Base-by-base conservation (phyloP, 2,329 filamentous ascomycete genomes). In the Hypomyces rosellus region DNA sequence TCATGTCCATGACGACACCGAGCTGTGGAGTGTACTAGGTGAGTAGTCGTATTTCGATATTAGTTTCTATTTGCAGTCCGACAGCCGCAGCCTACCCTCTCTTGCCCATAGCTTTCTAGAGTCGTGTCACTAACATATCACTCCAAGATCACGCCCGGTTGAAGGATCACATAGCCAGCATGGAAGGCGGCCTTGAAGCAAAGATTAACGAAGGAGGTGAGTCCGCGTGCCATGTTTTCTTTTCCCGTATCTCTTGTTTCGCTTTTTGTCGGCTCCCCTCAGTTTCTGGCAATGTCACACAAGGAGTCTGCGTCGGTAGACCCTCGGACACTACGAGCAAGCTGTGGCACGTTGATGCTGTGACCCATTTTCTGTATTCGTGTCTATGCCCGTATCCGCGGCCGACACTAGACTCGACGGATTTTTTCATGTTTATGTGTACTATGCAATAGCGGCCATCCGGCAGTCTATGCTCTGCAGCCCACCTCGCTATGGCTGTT, bases 1-100 rank as follows among this genome's bases (percentile, higher is more conserved):
- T 25, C 88, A 96, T 66, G 89, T 95, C 49, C 91, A 96, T 64
- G 92, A 96, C 69, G 95, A 99, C 69, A 96, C 91, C 5, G 93
- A 97, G 65, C 76, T 99, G 34, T 99, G 93, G 93, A 95, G 88
- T 65, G 91, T 95, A 54, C 76, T 96, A 55, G 88, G 88, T 92
- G 78, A 70, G 86, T 78, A 36, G 37, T 45, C 16, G 18, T 18
- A 39, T 15, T 18, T 39, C 25, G 25, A 30, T 30, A 30, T 30
- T 30, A 30, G 25, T 30, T 30, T 30, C 25, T 34, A 11, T 18
- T 15, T 16, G 18, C 13, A 34, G 34, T 3, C 25, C 22, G n/a
- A 33, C 20, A 9, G 42, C 20, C 20, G 18, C 14, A 33, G 3
- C n/a, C 34, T 18, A 8, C 12, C 16, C 25, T 8, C n/a, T 34